Evolutionary conservation across 352 stramenopile genomes (phyloP), one percentile per base, ranked within the genome.

Genomic region (Elongisporangium prolatum): DNA sequence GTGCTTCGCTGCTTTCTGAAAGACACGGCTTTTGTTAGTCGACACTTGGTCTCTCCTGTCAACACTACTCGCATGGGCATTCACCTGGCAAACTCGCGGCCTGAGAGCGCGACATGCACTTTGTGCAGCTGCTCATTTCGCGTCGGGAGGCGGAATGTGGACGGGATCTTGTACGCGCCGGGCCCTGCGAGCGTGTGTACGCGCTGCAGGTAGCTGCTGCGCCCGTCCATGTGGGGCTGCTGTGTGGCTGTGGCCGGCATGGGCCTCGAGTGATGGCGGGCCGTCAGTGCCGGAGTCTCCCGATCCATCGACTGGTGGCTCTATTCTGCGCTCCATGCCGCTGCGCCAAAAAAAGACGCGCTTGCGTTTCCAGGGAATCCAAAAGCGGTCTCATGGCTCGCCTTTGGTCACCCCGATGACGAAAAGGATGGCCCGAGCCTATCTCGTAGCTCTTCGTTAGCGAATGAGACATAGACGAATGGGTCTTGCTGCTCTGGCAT

Each of bases 81-180:
- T 50, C 50, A 87, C 77, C 74, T 74, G 14, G 76, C 69, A 58
- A 87, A 89, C 21, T 89, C 74, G 21, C 79, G 68, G 34, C 79
- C 79, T 38, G 79, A 89, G 14, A 64, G 69, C 24, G 78, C 58
- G 25, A 68, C 75, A 34, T 87, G 79, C 48, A 87, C 68, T 10
- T 69, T 64, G 22, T 68, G 74, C 25, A 84, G 52, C 17, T 74
- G 54, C 25, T 72, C 54, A 38, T 86, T 87, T 11, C 66, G 59
- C 22, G 53, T 13, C 14, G 48, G 50, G 13, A 56, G 63, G 22
- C 63, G 56, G 60, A 89, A 89, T 14, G 67, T 76, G 20, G 80
- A 89, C 14, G 77, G 77, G 50, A 89, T 86, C 37, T 54, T 65
- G 54, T 89, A 88, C 22, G 75, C 68, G 13, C 80, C 77, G 2